Evolutionary conservation across 345 rosid genomes (phyloP).

Genomic region (Diplotaxis tenuifolia): DNA sequence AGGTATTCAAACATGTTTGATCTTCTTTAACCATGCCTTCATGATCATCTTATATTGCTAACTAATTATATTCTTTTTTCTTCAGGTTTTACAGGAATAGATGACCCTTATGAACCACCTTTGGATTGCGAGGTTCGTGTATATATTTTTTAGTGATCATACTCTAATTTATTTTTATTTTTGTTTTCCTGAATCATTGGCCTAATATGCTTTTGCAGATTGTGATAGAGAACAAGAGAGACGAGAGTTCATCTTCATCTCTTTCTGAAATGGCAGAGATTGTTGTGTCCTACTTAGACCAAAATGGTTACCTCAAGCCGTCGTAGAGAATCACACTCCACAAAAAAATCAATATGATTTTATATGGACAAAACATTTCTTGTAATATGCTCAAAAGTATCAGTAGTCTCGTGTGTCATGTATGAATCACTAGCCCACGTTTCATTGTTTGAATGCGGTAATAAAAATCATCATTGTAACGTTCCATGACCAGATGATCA

Average conservation of each 20-base stretch:
- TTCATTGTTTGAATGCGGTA: too few relatives aligned
- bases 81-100: conserved; percentile 74
- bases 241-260: conserved; percentile 36
- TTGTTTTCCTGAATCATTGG: background rate
- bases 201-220: conserved; percentile 47
- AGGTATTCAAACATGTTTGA: too few relatives aligned
- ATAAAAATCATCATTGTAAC: too few relatives aligned
- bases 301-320: conserved; percentile 57
- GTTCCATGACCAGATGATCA: too few relatives aligned
- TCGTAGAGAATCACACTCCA: conserved; percentile 29
- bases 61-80: background rate
- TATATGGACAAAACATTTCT: too few relatives aligned
- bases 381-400: too few relatives aligned
- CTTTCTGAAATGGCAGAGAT: conserved; percentile 63
- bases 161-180: background rate
- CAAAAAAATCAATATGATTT: too few relatives aligned
- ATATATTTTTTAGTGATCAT: background rate
- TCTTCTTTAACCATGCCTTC: background rate
- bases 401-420: too few relatives aligned
- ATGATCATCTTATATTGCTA: background rate
- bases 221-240: conserved; percentile 43
- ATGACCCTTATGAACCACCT: conserved; percentile 77
- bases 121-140: conserved; percentile 54
- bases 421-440: too few relatives aligned
- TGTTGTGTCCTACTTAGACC: conserved; percentile 63